A percentile compares a stretch with the other conserved stretches of the same genome.
Evolutionary conservation across 2,329 filamentous ascomycete species (phyloP).

Genomic region (Trichophyton simii): DNA sequence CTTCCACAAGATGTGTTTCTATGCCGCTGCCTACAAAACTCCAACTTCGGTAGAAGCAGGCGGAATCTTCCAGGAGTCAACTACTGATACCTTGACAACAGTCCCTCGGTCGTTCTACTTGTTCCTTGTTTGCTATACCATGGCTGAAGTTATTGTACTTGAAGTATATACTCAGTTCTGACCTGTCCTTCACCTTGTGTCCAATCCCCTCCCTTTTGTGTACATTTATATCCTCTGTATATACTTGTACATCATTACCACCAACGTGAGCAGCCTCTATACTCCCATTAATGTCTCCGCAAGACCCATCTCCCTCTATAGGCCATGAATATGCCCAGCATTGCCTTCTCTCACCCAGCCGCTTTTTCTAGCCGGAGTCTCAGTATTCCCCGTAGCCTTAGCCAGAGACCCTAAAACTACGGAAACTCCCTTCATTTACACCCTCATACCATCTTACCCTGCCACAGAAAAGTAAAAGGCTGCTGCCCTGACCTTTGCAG

Average conservation of each 20-base stretch:
- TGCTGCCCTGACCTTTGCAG: no score
- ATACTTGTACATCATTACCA: neutral
- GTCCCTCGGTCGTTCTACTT: neutral
- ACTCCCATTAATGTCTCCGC: neutral
- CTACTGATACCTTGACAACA: neutral
- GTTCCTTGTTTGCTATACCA: neutral
- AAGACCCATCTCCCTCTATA: neutral
- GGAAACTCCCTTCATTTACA: no score
- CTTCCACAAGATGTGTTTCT: neutral
- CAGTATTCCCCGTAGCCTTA: no score
- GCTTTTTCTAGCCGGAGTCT: no score
- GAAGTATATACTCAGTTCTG: neutral
- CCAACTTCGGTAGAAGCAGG: neutral
- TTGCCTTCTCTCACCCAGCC: neutral
- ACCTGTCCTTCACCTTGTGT: neutral
- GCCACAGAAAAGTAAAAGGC: no score
- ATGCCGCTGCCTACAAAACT: neutral
- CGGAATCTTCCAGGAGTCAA: neutral
- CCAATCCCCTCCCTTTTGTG: neutral
- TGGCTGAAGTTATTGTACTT: neutral
- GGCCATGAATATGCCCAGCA: neutral
- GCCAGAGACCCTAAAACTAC: no score
- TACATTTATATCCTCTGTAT: neutral
- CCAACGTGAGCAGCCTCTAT: neutral
- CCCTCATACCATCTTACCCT: no score